A percentile compares a stretch with the other conserved stretches of the same genome.
These are phyloP conservation scores for Xylariaceae sp. DNA, from an alignment of 2,329 filamentous ascomycete species.

Conservation along the genomic window DNA sequence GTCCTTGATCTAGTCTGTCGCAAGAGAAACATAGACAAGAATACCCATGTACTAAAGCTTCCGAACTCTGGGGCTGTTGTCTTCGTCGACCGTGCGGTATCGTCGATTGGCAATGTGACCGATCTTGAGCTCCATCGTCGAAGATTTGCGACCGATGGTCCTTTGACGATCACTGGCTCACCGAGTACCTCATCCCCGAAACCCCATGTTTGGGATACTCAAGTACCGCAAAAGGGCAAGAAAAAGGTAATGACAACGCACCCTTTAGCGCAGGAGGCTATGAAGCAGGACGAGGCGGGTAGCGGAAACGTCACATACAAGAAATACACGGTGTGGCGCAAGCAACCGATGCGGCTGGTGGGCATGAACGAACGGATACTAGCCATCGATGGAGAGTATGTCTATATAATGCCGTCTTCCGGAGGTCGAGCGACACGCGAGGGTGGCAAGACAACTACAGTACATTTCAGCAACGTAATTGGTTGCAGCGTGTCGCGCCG, in stretches of 20 bases:
- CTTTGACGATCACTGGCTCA: constrained; percentile 63
- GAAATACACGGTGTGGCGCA: constrained; percentile 75
- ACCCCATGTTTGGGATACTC: constrained; percentile 48
- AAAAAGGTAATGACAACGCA: constrained; percentile 55
- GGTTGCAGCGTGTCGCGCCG: constrained; percentile 77
- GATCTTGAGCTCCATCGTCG: constrained; percentile 73
- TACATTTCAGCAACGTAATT: constrained; percentile 77
- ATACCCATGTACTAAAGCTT: constrained; percentile 72
- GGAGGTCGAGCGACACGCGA: constrained; percentile 63
- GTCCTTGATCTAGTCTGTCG: constrained; percentile 75
- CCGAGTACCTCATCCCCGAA: constrained; percentile 69
- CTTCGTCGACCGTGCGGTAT: constrained; percentile 71
- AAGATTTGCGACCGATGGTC: constrained; percentile 71
- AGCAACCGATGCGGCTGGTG: constrained; percentile 77
- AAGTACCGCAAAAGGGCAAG: constrained; percentile 45
- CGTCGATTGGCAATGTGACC: constrained; percentile 69
- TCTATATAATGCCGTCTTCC: constrained; percentile 74
- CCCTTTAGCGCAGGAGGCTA: constrained; percentile 61
- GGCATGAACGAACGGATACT: constrained; percentile 71
- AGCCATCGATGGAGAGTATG: constrained; percentile 79
- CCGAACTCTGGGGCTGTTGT: constrained; percentile 71
- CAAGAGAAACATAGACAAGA: constrained; percentile 75
- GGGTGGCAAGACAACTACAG: constrained; percentile 69
- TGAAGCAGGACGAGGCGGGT: constrained; percentile 55
- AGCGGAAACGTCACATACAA: constrained; percentile 57